phyloP scores from a whole-genome alignment of 2,329 filamentous ascomycete genomes.

The Metarhizium anisopliae region DNA sequence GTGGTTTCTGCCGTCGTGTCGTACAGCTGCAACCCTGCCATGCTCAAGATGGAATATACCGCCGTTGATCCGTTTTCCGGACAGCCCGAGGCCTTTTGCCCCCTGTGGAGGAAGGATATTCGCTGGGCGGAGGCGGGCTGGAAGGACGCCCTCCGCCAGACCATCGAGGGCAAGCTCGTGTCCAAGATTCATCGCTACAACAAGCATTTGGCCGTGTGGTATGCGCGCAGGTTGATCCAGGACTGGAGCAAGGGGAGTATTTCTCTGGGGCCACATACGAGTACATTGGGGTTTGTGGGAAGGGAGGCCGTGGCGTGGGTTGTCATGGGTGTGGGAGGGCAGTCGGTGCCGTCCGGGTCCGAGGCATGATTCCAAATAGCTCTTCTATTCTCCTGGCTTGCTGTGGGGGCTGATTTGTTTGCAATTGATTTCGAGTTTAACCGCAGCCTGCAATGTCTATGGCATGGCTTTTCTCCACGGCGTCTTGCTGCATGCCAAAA shows the following conservation, averaged over 20 bases:
- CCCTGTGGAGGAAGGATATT: slow-evolving; percentile 17
- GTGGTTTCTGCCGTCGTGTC: slow-evolving; percentile 17
- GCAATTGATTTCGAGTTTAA: too few relatives aligned
- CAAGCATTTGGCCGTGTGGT: slow-evolving; percentile 23
- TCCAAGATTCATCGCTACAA: slow-evolving; percentile 20
- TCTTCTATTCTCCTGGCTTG: too few relatives aligned
- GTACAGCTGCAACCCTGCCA: slow-evolving; percentile 17
- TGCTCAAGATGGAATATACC: slow-evolving; percentile 19
- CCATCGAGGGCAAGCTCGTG: slow-evolving; percentile 15
- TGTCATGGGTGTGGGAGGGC: slow-evolving; percentile 13
- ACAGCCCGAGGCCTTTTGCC: slow-evolving; percentile 14
- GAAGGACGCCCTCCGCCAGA: slow-evolving; percentile 10
- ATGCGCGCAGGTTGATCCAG: slow-evolving; percentile 14
- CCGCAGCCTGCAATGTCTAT: too few relatives aligned
- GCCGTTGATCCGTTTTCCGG: slow-evolving; percentile 13
- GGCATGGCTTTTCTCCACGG: too few relatives aligned
- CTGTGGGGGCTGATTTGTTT: too few relatives aligned
- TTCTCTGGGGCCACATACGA: slow-evolving; percentile 12
- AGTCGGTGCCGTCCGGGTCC: not conserved
- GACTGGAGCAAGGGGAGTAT: slow-evolving; percentile 18
- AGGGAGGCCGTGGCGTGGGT: slow-evolving; percentile 11
- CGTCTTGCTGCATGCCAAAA: too few relatives aligned
- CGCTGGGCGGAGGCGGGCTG: slow-evolving; percentile 15
- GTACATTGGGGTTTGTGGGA: slow-evolving; percentile 15
- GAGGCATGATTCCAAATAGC: too few relatives aligned